These are phyloP conservation scores for Skeletonema grethae DNA, from an alignment of 108 stramenopile genomes.

Conservation along the genomic window DNA sequence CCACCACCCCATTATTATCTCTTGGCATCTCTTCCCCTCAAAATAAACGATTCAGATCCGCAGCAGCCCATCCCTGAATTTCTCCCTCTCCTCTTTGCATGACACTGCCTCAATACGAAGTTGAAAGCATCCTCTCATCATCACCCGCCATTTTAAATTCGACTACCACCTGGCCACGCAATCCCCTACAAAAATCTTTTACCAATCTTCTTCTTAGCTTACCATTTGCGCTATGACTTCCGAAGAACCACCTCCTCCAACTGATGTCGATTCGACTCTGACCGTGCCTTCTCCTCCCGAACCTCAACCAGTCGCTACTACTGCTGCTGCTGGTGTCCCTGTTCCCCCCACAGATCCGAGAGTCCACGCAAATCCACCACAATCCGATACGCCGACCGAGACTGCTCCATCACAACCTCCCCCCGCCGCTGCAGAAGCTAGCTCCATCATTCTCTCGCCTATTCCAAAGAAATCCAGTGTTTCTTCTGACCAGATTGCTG, in stretches of 20 bases:
- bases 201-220: neutral
- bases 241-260: conserved; percentile 1
- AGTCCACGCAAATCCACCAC: neutral
- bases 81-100: neutral
- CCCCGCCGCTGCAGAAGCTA: neutral
- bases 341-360: conserved; percentile 3
- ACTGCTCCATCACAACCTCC: neutral
- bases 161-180: neutral
- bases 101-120: neutral
- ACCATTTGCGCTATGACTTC: neutral
- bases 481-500: neutral
- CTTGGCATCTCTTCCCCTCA: too few species aligned
- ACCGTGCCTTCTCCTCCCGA: neutral
- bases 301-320: neutral
- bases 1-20: too few species aligned
- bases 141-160: neutral
- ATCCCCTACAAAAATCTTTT: neutral
- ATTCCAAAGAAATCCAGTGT: conserved; percentile 1
- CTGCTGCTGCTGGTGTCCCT: neutral
- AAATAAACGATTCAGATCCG: too few species aligned
- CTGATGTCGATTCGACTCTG: neutral
- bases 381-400: neutral
- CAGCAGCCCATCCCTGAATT: neutral
- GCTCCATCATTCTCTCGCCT: conserved; percentile 3
- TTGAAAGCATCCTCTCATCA: too few species aligned